Percentiles rank a stretch among this genome's conserved stretches.
Conservation (phyloP, 2,329 filamentous ascomycete genomes). For the Aureobasidium sp. region DNA sequence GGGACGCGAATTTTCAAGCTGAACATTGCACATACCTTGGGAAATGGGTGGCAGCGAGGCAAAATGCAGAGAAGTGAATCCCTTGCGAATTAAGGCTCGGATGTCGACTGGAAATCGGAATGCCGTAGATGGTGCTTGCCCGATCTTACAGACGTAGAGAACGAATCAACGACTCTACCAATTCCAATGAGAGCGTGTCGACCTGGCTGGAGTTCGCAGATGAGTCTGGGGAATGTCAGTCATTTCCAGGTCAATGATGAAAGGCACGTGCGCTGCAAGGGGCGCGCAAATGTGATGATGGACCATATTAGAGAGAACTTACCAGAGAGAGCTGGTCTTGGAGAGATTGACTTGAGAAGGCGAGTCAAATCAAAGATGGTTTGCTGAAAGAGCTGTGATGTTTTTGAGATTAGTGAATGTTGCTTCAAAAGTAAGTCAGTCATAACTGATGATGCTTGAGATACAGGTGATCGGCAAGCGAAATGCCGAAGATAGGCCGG, state of each 20-base stretch:
- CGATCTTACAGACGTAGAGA: conserved; percentile 33
- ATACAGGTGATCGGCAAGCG: neutral
- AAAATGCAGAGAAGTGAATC: conserved; percentile 16
- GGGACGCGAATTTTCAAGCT: conserved; percentile 1
- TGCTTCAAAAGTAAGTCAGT: neutral
- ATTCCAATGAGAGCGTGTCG: conserved; percentile 18
- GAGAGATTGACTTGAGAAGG: neutral
- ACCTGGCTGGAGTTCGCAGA: conserved; percentile 29
- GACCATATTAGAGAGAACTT: neutral
- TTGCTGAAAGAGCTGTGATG: neutral
- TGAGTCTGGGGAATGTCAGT: conserved; percentile 36
- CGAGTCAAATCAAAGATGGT: neutral
- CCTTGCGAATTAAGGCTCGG: conserved; percentile 19
- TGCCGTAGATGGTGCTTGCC: conserved; percentile 26
- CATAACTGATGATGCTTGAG: neutral
- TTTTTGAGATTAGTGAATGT: neutral
- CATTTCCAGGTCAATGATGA: conserved; percentile 24
- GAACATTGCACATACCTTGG: conserved; percentile 33
- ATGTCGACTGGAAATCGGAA: conserved; percentile 25
- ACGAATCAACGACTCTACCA: conserved; percentile 47
- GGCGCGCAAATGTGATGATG: neutral
- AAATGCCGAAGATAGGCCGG: neutral
- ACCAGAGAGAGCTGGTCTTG: neutral
- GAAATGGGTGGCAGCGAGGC: conserved; percentile 38
- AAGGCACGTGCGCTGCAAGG: conserved; percentile 17